These are phyloP conservation scores for Euphorbia tirucalli DNA, from an alignment of 345 rosid species.

Conservation along the genomic window DNA sequence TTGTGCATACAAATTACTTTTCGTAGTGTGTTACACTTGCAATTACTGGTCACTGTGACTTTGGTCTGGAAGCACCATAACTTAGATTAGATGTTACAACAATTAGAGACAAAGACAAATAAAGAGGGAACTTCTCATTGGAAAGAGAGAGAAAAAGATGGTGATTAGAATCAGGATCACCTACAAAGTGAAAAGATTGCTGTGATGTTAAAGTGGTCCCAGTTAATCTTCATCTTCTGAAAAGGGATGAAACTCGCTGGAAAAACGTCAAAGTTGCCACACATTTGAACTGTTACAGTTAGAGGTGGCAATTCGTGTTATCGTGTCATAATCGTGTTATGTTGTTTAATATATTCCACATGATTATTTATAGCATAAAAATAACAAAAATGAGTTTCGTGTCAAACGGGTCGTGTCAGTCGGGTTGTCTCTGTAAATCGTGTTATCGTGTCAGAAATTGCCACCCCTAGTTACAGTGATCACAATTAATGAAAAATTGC, in stretches of 20 bases:
- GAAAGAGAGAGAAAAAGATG: conserved; percentile 6
- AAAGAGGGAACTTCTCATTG: background rate
- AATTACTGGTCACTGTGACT: conserved; percentile 28
- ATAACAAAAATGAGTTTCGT: too few species aligned
- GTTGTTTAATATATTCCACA: too few species aligned
- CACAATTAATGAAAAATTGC: conserved; percentile 6
- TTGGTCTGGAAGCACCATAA: conserved; percentile 37
- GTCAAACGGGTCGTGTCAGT: too few species aligned
- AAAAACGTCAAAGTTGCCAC: conserved; percentile 64
- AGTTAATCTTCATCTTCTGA: conserved; percentile 43
- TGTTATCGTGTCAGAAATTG: too few species aligned
- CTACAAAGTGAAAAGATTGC: conserved; percentile 16
- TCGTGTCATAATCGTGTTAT: too few species aligned
- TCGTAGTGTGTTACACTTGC: conserved; percentile 25
- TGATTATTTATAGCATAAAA: too few species aligned
- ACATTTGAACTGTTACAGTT: conserved; percentile 72
- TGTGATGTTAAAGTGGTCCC: conserved; percentile 20
- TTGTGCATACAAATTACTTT: conserved; percentile 15
- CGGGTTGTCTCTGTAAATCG: too few species aligned
- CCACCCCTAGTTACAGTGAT: too few species aligned
- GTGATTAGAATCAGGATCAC: conserved; percentile 19
- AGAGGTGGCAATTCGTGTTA: too few species aligned
- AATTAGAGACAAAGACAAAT: conserved; percentile 13
- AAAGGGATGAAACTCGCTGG: conserved; percentile 51
- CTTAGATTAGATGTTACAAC: conserved; percentile 38